Evolutionary conservation across 2,329 filamentous ascomycete species (phyloP), one percentile per base, ranked within the genome.

Genomic region (Alternaria brassicicola): DNA sequence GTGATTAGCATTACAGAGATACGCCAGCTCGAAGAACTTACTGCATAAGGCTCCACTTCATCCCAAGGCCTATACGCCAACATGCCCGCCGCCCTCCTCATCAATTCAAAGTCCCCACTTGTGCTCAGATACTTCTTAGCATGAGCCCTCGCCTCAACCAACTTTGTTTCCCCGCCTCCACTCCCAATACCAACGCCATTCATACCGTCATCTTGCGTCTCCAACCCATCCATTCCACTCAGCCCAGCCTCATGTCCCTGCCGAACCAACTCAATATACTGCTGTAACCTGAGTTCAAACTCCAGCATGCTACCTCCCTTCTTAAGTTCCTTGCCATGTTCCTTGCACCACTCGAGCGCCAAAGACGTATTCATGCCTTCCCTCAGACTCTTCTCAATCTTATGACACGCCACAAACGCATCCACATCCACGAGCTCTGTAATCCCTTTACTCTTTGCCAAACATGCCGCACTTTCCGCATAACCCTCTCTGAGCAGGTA

Each of bases 311-410:
- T 92, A 84, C 91, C 89, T 78, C 91, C 89, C 82, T 95, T 96
- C 73, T 93, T 91, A 59, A 99, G 80, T 62, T 93, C 90, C 70
- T 94, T 93, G 78, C 96, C 95, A 78, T 97, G 97, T 71, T 98
- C 94, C 15, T 84, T 86, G 76, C 95, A 97, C 95, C 95, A 99
- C 12, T 87, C 86, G 53, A 99, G 78, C 21, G 93, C 93, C 69
- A 96, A 91, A 33, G 84, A 83, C 4, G 94, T 90, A 66, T 88
- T 91, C 30, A 89, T 88, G 15, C 73, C 71, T 36, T 84, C 83
- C 41, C 86, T 80, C 59, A 99, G 79, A 61, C 89, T 90, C 68
- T 88, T 84, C 58, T 92, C 88, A 65, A 98, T 92, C 57, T 84
- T 85, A 61, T 89, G 89, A 81, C 93, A 94, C 67, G 89, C 86